Evolutionary conservation across 305 asterid genomes (phyloP), one percentile per base, ranked within the genome.

Genomic region (Fraxinus velutina): DNA sequence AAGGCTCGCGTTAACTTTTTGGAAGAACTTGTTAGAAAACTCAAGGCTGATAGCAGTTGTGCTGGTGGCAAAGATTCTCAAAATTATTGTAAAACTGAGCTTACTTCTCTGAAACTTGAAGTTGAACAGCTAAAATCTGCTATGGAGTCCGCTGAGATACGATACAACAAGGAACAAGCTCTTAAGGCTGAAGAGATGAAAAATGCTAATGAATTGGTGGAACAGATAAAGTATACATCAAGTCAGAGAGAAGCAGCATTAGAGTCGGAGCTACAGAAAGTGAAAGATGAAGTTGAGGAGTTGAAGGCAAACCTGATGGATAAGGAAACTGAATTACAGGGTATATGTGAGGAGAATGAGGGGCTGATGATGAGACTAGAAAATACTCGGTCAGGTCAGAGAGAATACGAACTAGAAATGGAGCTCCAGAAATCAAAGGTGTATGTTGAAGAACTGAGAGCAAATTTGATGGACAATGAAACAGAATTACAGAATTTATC

Each of bases 281-380:
- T 90, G 0, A 88, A 79, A 81, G 82, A 85, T 8, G 90, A 89
- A 66, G 87, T 92, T 3, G 94, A 93, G 86, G 93, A 92, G 52
- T 37, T 92, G 79, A 91, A 86, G 88, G 90, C 91, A 0, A 91
- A 88, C 32, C 81, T 92, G 62, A 88, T 89, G 93, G 94, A 92
- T 21, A 92, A 90, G 80, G 97, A 92, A 77, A 89, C 88, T 0
- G 94, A 90, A 78, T 60, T 92, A 50, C 96, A 91, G 34, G 78
- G 92, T 42, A 85, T 91, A 1, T 86, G 88, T 1, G 93, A 91
- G 75, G 94, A 91, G 86, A 92, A 92, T 10, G 93, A 88, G 30
- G 81, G 76, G 17, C 89, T 92, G 12, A 78, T 86, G 80, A 57
- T 9, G 50, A 88, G 87, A 79, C 89, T 92, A 1, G 93, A 84